Percentiles rank a stretch among this genome's conserved stretches.
Conservation (phyloP, 1,284 basidiomycete species). For the Butyriboletus appendiculatus region DNA sequence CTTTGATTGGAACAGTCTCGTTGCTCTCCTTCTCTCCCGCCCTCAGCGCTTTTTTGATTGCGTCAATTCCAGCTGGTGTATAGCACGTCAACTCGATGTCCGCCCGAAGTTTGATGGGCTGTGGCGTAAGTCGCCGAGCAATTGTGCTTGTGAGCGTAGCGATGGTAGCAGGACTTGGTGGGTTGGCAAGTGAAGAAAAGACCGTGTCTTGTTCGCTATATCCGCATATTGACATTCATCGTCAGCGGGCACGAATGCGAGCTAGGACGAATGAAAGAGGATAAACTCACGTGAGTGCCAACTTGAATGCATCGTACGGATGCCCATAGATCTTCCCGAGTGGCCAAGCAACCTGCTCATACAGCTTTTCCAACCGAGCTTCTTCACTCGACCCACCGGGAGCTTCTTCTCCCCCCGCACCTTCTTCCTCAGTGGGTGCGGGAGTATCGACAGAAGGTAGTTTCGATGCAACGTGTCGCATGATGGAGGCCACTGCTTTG, state of each 20-base stretch:
- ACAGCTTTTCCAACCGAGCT: slow-evolving; percentile 78
- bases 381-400: slow-evolving; percentile 60
- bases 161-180: slow-evolving; percentile 63
- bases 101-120: slow-evolving; percentile 98
- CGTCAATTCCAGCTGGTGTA: slow-evolving; percentile 96
- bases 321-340: slow-evolving; percentile 92
- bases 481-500: slow-evolving; percentile 92
- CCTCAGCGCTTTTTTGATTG: slow-evolving; percentile 90
- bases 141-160: slow-evolving; percentile 83
- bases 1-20: slow-evolving; percentile 94
- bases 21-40: slow-evolving; percentile 89
- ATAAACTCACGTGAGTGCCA: slow-evolving; percentile 81
- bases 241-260: neutral
- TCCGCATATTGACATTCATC: slow-evolving; percentile 1
- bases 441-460: slow-evolving; percentile 52
- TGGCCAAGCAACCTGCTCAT: slow-evolving; percentile 94
- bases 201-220: slow-evolving; percentile 87
- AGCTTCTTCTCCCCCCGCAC: slow-evolving; percentile 33
- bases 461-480: slow-evolving; percentile 93
- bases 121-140: slow-evolving; percentile 93
- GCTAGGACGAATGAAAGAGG: neutral
- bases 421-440: slow-evolving; percentile 18
- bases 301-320: slow-evolving; percentile 97
- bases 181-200: slow-evolving; percentile 69
- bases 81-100: slow-evolving; percentile 99